A percentile compares a stretch with the other conserved stretches of the same genome.
Conservation (phyloP, 345 rosid genomes). For the Eucalyptus albens region DNA sequence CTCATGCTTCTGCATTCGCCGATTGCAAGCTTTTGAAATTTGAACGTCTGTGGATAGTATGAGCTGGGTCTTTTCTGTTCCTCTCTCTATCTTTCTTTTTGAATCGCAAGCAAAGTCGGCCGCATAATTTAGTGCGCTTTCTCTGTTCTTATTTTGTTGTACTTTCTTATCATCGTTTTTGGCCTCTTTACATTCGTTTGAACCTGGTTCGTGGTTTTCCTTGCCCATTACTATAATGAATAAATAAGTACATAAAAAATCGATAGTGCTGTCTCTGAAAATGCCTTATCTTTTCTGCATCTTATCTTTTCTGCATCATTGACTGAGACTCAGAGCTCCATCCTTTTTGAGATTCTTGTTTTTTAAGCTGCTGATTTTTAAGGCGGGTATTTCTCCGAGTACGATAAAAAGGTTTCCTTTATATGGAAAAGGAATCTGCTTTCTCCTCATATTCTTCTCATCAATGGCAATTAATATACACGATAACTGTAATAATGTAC, state of each 20-base stretch:
- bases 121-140: not conserved
- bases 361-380: conserved; percentile 24
- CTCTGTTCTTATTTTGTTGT: not conserved
- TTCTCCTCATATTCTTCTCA: conserved; percentile 25
- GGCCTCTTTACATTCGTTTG: not conserved
- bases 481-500: not conserved
- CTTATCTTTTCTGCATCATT: conserved; percentile 31
- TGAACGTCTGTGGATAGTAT: not conserved
- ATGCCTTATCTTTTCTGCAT: conserved; percentile 21
- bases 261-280: not conserved
- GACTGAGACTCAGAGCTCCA: conserved; percentile 9
- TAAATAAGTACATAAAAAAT: not conserved
- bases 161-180: not conserved
- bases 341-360: conserved; percentile 2
- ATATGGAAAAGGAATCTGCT: conserved; percentile 51
- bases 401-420: conserved; percentile 38
- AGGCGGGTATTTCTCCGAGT: conserved; percentile 26
- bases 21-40: not conserved
- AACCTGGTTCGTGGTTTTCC: not conserved
- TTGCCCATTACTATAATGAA: not conserved
- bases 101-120: not conserved
- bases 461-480: conserved; percentile 5
- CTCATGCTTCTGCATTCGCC: not conserved
- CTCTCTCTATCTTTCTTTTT: not conserved
- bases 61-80: not conserved